These are phyloP conservation scores for Suillus paluster DNA, from an alignment of 768 basidiomycete species.

Conservation along the genomic window DNA sequence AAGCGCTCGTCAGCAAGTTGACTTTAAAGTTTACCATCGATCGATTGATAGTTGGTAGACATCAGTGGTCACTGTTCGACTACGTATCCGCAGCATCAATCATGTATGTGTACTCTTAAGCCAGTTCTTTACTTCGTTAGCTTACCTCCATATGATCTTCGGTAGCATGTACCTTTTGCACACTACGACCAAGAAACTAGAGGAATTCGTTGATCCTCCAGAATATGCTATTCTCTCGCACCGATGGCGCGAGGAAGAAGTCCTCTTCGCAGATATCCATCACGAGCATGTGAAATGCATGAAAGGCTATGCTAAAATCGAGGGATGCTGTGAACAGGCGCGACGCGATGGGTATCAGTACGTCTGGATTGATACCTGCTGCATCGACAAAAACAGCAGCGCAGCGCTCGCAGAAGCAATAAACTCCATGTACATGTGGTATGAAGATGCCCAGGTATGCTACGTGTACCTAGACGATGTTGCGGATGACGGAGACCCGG, in stretches of 20 bases:
- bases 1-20: neutral
- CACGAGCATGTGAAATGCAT: neutral
- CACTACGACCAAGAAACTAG: slow-evolving; percentile 4
- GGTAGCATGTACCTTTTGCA: slow-evolving; percentile 12
- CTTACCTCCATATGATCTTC: slow-evolving; percentile 3
- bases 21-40: too few relatives aligned
- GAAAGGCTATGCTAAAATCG: slow-evolving; percentile 11
- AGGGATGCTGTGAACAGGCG: slow-evolving; percentile 9
- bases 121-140: neutral
- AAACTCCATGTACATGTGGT: slow-evolving; percentile 23
- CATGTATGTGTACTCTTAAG: neutral
- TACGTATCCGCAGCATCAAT: too few relatives aligned
- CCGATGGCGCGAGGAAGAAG: slow-evolving; percentile 12
- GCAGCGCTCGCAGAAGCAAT: slow-evolving; percentile 16
- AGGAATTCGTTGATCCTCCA: slow-evolving; percentile 6
- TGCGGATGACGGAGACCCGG: neutral
- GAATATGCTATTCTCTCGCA: slow-evolving; percentile 19
- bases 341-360: slow-evolving; percentile 11
- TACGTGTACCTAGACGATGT: slow-evolving; percentile 18
- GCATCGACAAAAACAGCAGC: too few relatives aligned
- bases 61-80: neutral
- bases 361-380: slow-evolving; percentile 19
- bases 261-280: slow-evolving; percentile 8
- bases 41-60: too few relatives aligned
- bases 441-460: slow-evolving; percentile 19